Evolutionary conservation across 495 filamentous ascomycete genomes (phyloP).

Genomic region (Neurospora tetraspora): DNA sequence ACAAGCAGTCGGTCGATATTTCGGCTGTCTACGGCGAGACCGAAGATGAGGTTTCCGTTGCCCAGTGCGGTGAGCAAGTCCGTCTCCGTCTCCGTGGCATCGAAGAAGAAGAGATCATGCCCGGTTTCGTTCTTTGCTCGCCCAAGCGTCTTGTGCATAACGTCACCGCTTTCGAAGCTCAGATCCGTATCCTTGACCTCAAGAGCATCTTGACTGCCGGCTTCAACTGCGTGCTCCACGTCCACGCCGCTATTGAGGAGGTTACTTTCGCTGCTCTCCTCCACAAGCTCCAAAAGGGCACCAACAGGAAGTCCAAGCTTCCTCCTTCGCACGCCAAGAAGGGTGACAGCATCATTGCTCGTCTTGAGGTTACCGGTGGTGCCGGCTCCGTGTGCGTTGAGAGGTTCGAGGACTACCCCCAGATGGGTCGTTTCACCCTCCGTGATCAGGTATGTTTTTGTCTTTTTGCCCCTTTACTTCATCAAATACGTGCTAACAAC

Average conservation of each 20-base stretch:
- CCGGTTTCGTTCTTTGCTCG: slow-evolving; percentile 92
- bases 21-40: slow-evolving; percentile 88
- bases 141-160: slow-evolving; percentile 85
- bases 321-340: slow-evolving; percentile 85
- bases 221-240: slow-evolving; percentile 84
- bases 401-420: slow-evolving; percentile 84
- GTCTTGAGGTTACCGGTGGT: slow-evolving; percentile 74
- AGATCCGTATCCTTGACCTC: slow-evolving; percentile 90
- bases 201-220: slow-evolving; percentile 76
- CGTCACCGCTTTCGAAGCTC: slow-evolving; percentile 84
- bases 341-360: slow-evolving; percentile 88
- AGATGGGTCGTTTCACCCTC: slow-evolving; percentile 90
- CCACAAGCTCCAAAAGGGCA: slow-evolving; percentile 95
- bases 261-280: slow-evolving; percentile 78
- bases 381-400: slow-evolving; percentile 87
- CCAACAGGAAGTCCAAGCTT: slow-evolving; percentile 84
- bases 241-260: slow-evolving; percentile 91
- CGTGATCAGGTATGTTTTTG: slow-evolving; percentile 65
- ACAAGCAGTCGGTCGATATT: slow-evolving; percentile 67
- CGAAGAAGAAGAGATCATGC: slow-evolving; percentile 93
- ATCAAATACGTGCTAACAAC: slow-evolving; percentile 12
- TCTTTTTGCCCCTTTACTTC: slow-evolving; percentile 1
- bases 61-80: slow-evolving; percentile 89
- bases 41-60: slow-evolving; percentile 76
- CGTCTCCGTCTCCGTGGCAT: slow-evolving; percentile 84